Evolutionary conservation across 805 yeast genomes (phyloP), one percentile per base, ranked within the genome.

Genomic region (Hanseniaspora thailandica): DNA sequence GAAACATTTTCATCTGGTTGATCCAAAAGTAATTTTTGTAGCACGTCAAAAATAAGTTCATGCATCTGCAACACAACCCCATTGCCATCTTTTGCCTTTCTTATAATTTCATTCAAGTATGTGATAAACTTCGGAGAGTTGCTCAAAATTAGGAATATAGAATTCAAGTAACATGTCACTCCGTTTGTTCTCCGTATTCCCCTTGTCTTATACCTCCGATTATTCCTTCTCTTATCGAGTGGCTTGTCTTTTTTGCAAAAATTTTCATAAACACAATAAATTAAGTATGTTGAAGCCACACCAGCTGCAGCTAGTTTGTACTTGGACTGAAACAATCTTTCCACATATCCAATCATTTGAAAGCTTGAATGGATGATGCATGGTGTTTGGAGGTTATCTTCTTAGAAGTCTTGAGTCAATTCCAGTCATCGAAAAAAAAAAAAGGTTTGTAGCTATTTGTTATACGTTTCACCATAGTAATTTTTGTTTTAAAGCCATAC

Each of bases 101-200:
- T 12, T 4, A 30, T 10, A 9, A 28, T 19, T 5, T 30, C n/a
- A 13, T 40, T 48, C 6, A 40, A 23, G 25, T 48, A 48, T 3
- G 6, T 4, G 3, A 49, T 35, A 22, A 49, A 49, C 6, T n/a
- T 33, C 4, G 28, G 23, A 4, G 45, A 38, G 22, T 35, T 34
- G 19, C 34, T 22, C 9, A 49, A 22, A 4, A 49, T 22, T 15
- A 40, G 36, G 8, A 49, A 36, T 1, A 41, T 19, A 26, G 28
- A 30, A 19, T 49, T 49, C n/a, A 49, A 19, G 15, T 38, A 49
- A 9, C 53, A 49, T 8, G 53, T 41, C 1, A 41, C 40, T 10
- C 53, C 53, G 5, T 19, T 19, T 4, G 35, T 35, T 20, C 53
- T 28, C 25, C 34, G 41, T 12, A 49, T 17, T 5, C 53, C 53